Percentiles rank a stretch among this genome's conserved stretches.
Evolutionary conservation across 2,329 filamentous ascomycete species (phyloP).

Genomic region (Pseudovirgaria hyperparasitica): DNA sequence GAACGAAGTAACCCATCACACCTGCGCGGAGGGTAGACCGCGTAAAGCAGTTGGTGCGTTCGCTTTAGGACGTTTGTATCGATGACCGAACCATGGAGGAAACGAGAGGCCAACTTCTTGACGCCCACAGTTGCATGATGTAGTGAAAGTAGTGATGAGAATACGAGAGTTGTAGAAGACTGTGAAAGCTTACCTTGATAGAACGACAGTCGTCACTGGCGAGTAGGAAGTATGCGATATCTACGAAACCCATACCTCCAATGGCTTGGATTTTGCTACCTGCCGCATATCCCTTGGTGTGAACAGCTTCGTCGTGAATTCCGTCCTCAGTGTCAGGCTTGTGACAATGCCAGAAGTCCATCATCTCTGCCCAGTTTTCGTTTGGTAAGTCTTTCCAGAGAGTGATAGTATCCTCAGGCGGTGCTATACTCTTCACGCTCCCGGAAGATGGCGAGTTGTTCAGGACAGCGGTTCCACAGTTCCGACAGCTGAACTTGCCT

Average conservation of each 20-base stretch:
- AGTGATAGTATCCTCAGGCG: slow-evolving; percentile 26
- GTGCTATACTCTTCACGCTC: too few species aligned
- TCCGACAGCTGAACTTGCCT: slow-evolving; percentile 17
- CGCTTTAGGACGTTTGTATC: slow-evolving; percentile 48
- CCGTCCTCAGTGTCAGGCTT: slow-evolving; percentile 57
- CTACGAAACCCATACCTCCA: slow-evolving; percentile 61
- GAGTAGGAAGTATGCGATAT: slow-evolving; percentile 66
- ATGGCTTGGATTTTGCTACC: slow-evolving; percentile 58
- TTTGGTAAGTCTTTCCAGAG: slow-evolving; percentile 89
- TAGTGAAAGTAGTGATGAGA: slow-evolving; percentile 6
- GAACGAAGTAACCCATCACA: slow-evolving; percentile 17
- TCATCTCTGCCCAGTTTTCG: slow-evolving; percentile 99
- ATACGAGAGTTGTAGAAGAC: too few species aligned
- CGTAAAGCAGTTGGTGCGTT: slow-evolving; percentile 14
- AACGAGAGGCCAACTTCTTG: slow-evolving; percentile 42
- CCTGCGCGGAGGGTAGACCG: slow-evolving; percentile 10
- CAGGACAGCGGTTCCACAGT: slow-evolving; percentile 11
- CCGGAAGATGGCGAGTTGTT: slow-evolving; percentile 4
- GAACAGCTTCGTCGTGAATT: slow-evolving; percentile 17
- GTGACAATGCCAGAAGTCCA: slow-evolving; percentile 99
- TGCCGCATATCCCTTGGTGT: slow-evolving; percentile 66
- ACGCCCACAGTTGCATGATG: slow-evolving; percentile 28
- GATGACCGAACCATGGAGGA: slow-evolving; percentile 36
- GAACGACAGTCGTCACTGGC: slow-evolving; percentile 49
- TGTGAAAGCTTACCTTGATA: slow-evolving; percentile 30